Evolutionary conservation across 305 asterid genomes (phyloP).

Genomic region (Plantago rigida): DNA sequence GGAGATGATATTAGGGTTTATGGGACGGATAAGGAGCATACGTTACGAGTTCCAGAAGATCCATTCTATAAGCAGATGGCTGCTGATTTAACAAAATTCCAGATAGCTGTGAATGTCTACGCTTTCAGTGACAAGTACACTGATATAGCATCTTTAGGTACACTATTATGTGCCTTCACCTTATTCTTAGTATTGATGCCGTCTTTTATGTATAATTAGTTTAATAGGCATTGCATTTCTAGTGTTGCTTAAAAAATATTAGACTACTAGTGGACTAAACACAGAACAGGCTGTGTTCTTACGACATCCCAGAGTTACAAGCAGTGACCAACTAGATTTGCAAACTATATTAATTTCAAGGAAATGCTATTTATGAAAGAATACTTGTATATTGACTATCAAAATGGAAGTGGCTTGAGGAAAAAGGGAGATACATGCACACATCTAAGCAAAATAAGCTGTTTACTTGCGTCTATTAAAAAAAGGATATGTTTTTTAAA

Average conservation of each 20-base stretch:
- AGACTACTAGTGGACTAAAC: too few species aligned
- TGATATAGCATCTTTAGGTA: slow-evolving; percentile 89
- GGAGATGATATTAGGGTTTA: slow-evolving; percentile 78
- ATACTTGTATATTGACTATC: too few species aligned
- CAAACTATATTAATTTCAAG: too few species aligned
- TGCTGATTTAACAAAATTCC: slow-evolving; percentile 94
- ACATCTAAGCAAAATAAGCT: neutral
- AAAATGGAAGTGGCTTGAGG: too few species aligned
- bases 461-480: neutral
- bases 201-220: neutral
- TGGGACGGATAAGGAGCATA: slow-evolving; percentile 90
- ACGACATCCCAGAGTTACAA: too few species aligned
- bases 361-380: too few species aligned
- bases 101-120: slow-evolving; percentile 83
- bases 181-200: slow-evolving; percentile 9
- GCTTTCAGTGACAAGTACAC: slow-evolving; percentile 87
- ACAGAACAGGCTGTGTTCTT: too few species aligned
- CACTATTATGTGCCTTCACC: slow-evolving; percentile 19
- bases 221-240: too few species aligned
- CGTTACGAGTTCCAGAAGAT: slow-evolving; percentile 80
- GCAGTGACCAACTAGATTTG: too few species aligned
- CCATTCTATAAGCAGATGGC: slow-evolving; percentile 98
- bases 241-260: too few species aligned
- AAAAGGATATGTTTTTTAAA: too few species aligned
- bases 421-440: neutral